Evolutionary conservation across 1,284 basidiomycete genomes (phyloP).

Genomic region (Ganoderma sinense): DNA sequence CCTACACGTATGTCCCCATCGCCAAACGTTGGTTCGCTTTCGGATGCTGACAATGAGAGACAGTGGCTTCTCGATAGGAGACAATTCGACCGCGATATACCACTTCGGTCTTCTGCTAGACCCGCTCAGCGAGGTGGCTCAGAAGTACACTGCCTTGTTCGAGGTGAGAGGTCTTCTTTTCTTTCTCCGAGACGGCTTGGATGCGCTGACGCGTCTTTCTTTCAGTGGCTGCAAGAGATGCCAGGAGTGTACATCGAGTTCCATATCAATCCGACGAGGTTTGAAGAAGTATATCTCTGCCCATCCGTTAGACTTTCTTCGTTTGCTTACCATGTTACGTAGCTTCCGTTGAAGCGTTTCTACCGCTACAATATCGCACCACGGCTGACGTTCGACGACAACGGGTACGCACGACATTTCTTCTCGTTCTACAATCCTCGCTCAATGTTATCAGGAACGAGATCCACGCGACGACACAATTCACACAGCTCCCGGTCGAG

Average conservation of each 20-base stretch:
- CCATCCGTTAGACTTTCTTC: background rate
- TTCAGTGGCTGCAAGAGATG: slow-evolving; percentile 64
- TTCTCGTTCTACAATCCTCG: background rate
- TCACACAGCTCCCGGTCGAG: slow-evolving; percentile 64
- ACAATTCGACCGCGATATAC: slow-evolving; percentile 71
- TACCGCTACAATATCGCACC: slow-evolving; percentile 83
- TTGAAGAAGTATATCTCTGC: slow-evolving; percentile 63
- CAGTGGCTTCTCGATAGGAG: slow-evolving; percentile 77
- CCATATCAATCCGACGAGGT: slow-evolving; percentile 75
- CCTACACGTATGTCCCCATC: slow-evolving; percentile 61
- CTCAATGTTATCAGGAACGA: slow-evolving; percentile 52
- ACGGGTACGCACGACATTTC: slow-evolving; percentile 61
- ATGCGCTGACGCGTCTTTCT: slow-evolving; percentile 32
- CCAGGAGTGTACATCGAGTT: slow-evolving; percentile 76
- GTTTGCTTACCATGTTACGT: background rate
- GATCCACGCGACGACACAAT: slow-evolving; percentile 54
- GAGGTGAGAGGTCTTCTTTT: slow-evolving; percentile 55
- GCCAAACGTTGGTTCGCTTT: background rate
- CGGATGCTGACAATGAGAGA: slow-evolving; percentile 1
- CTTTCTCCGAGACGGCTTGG: background rate
- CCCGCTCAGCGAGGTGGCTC: slow-evolving; percentile 86
- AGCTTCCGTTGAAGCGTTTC: slow-evolving; percentile 95
- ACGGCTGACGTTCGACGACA: slow-evolving; percentile 68
- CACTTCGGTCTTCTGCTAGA: slow-evolving; percentile 84
- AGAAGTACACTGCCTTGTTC: slow-evolving; percentile 84